Percentiles rank a stretch among this genome's conserved stretches.
phyloP scores from a whole-genome alignment of 2,329 filamentous ascomycete species.

The Ophiosphaerella narmari region DNA sequence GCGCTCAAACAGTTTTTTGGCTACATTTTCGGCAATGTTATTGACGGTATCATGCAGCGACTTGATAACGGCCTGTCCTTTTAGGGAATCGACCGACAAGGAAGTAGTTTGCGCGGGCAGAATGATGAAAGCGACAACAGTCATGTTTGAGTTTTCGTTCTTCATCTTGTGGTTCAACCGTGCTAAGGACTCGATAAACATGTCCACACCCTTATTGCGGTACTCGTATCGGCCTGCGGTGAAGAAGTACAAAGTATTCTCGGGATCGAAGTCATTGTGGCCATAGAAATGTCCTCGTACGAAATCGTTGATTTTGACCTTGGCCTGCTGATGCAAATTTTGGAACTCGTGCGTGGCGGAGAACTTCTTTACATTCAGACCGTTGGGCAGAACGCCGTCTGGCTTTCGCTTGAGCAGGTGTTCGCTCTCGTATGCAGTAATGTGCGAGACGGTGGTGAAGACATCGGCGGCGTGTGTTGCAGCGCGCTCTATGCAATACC shows the following conservation, averaged over 20 bases:
- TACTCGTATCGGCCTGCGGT: constrained; percentile 97
- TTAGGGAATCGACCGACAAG: constrained; percentile 90
- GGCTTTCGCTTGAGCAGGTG: constrained; percentile 97
- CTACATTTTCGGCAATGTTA: constrained; percentile 89
- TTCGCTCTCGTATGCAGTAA: constrained; percentile 97
- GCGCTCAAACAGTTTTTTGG: constrained; percentile 91
- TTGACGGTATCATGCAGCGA: constrained; percentile 91
- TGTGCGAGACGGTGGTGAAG: constrained; percentile 98
- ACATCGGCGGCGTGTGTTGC: constrained; percentile 92
- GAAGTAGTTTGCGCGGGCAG: constrained; percentile 98
- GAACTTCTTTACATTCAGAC: constrained; percentile 97
- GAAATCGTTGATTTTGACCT: constrained; percentile 98
- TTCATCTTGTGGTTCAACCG: constrained; percentile 94
- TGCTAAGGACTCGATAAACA: constrained; percentile 97
- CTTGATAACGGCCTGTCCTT: constrained; percentile 97
- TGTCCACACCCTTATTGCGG: constrained; percentile 97
- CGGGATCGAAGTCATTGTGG: constrained; percentile 94
- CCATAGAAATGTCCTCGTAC: constrained; percentile 98
- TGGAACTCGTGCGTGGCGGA: constrained; percentile 98
- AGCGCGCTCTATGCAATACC: constrained; percentile 96
- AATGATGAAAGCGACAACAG: constrained; percentile 96
- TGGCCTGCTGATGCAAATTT: constrained; percentile 93
- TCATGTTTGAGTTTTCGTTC: constrained; percentile 80
- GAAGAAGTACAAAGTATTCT: constrained; percentile 98
- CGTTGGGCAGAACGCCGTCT: constrained; percentile 94